phyloP scores from a whole-genome alignment of 2,329 filamentous ascomycete genomes.

The Stagonosporopsis tanaceti region DNA sequence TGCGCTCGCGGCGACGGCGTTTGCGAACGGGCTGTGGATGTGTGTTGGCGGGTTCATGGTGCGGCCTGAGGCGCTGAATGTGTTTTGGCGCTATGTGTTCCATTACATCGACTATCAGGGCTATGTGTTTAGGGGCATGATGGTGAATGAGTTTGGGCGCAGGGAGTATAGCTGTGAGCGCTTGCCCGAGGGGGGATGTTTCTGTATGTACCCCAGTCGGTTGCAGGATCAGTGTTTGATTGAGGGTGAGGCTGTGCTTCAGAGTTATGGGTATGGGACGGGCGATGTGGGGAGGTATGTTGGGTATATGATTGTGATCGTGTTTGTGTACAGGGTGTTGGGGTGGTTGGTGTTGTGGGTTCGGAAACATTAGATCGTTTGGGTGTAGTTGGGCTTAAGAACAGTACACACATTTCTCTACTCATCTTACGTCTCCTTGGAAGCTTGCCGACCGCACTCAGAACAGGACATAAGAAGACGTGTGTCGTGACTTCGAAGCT shows the following conservation, averaged over 20 bases:
- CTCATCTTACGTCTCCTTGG: no score
- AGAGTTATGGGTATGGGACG: conserved; percentile 72
- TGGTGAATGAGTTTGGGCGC: conserved; percentile 82
- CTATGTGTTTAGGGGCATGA: conserved; percentile 92
- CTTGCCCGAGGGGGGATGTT: conserved; percentile 54
- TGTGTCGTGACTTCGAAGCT: no score
- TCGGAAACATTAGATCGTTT: background rate
- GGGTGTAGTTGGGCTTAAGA: background rate
- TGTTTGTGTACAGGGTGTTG: conserved; percentile 74
- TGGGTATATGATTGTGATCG: conserved; percentile 80
- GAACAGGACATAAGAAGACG: no score
- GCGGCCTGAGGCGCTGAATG: conserved; percentile 73
- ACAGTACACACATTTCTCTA: no score
- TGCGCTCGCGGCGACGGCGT: conserved; percentile 79
- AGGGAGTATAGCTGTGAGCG: conserved; percentile 69
- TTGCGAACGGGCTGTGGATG: conserved; percentile 92
- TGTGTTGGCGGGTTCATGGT: conserved; percentile 84
- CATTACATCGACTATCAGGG: conserved; percentile 88
- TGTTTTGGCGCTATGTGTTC: conserved; percentile 86
- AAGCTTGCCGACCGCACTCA: no score
- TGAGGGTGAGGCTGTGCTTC: conserved; percentile 73
- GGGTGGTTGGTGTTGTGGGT: conserved; percentile 68
- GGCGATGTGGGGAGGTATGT: conserved; percentile 73
- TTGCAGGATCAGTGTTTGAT: conserved; percentile 73
- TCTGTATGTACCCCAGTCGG: conserved; percentile 75